These are phyloP conservation scores for Whalleya microplaca DNA, from an alignment of 2,329 filamentous ascomycete genomes.

Conservation along the genomic window DNA sequence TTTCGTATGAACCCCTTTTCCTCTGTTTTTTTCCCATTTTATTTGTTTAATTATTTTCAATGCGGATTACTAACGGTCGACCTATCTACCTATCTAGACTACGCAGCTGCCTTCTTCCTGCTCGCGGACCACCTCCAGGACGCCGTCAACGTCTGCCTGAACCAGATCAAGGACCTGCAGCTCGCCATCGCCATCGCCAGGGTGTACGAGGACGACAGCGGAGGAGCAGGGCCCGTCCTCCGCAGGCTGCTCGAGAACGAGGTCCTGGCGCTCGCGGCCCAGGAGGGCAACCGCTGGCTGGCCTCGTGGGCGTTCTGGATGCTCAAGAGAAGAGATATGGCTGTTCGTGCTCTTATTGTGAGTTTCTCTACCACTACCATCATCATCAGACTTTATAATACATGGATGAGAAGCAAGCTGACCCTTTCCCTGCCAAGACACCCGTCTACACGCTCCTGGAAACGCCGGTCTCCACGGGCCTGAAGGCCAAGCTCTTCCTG, in stretches of 20 bases:
- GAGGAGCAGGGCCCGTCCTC: constrained; percentile 74
- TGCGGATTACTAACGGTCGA: constrained; percentile 29
- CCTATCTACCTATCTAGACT: constrained; percentile 72
- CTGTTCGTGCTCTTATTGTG: constrained; percentile 81
- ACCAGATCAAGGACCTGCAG: constrained; percentile 86
- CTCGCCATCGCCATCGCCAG: constrained; percentile 86
- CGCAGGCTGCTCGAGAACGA: constrained; percentile 76
- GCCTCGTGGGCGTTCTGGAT: constrained; percentile 97
- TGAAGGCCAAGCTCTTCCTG: constrained; percentile 78
- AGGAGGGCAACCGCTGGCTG: constrained; percentile 88
- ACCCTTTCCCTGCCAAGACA: constrained; percentile 53
- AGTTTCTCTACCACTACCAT: constrained; percentile 38
- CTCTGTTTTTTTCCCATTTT: too few relatives aligned
- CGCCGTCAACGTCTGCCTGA: constrained; percentile 83
- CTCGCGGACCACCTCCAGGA: constrained; percentile 84
- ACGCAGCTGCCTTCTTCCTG: constrained; percentile 94
- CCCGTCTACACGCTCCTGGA: constrained; percentile 77
- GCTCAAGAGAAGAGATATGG: constrained; percentile 78
- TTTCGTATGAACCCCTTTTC: constrained; percentile 67
- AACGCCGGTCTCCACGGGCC: constrained; percentile 68
- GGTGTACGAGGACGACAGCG: constrained; percentile 85
- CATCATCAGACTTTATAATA: neutral
- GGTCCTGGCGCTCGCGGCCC: constrained; percentile 75
- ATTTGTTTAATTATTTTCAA: neutral
- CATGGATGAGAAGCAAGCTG: constrained; percentile 5